phyloP scores from a whole-genome alignment of 208 protist genomes.

The Lotmaria passim region DNA sequence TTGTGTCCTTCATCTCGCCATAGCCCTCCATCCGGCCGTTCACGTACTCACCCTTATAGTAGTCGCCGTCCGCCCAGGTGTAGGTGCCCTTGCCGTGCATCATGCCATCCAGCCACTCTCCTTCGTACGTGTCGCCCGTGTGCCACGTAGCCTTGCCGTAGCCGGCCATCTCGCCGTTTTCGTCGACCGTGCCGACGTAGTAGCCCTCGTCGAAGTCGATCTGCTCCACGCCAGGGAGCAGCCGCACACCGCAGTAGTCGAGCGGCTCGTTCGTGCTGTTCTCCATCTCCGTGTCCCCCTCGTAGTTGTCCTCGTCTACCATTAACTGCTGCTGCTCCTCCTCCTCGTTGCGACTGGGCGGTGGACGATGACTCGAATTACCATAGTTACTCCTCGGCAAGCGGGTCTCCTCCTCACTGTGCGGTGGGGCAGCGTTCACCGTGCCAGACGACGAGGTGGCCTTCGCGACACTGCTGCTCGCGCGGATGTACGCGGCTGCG shows the following conservation, averaged over 20 bases:
- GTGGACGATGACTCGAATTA: not conserved
- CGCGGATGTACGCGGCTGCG: not conserved
- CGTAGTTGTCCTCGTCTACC: not conserved
- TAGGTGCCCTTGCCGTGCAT: slow-evolving; percentile 82
- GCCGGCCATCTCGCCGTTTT: slow-evolving; percentile 72
- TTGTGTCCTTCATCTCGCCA: slow-evolving; percentile 82
- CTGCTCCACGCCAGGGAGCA: slow-evolving; percentile 47
- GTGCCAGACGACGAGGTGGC: no score
- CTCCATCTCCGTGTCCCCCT: not conserved
- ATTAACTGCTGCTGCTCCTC: not conserved
- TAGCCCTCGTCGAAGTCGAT: slow-evolving; percentile 80
- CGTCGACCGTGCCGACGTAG: slow-evolving; percentile 80
- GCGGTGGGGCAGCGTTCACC: no score
- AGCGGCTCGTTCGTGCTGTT: slow-evolving; percentile 10
- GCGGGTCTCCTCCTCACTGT: no score
- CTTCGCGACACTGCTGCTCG: no score
- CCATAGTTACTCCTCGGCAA: not conserved
- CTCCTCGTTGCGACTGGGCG: not conserved
- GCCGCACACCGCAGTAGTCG: slow-evolving; percentile 50
- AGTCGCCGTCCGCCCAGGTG: slow-evolving; percentile 82
- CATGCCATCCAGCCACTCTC: slow-evolving; percentile 75
- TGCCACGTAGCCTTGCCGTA: slow-evolving; percentile 80
- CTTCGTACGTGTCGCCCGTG: slow-evolving; percentile 82
- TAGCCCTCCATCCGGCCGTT: slow-evolving; percentile 70
- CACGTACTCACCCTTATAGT: slow-evolving; percentile 73